A percentile compares a stretch with the other conserved stretches of the same genome.
These are phyloP conservation scores for Verticillium longisporum DNA, from an alignment of 2,329 filamentous ascomycete genomes.

Conservation along the genomic window DNA sequence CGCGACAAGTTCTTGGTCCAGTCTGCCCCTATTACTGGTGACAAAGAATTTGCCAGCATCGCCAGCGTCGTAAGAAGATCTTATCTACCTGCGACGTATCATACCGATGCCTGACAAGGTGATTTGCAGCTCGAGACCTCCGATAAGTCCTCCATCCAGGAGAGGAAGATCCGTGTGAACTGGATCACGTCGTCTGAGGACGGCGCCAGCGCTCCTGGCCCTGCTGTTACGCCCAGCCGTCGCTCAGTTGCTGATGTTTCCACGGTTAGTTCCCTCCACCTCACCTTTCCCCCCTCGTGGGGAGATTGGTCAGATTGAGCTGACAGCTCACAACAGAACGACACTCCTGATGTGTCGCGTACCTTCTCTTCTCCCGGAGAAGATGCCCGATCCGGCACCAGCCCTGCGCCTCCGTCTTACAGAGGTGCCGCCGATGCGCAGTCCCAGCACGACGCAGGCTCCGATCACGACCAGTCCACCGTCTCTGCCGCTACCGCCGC, in stretches of 20 bases:
- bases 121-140: slow-evolving; percentile 65
- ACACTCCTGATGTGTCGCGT: slow-evolving; percentile 37
- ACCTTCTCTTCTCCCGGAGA: slow-evolving; percentile 37
- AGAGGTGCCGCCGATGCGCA: slow-evolving; percentile 9
- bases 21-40: slow-evolving; percentile 74
- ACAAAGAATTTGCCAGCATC: slow-evolving; percentile 78
- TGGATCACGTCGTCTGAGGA: slow-evolving; percentile 57
- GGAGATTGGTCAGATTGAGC: not conserved
- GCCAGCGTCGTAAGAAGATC: slow-evolving; percentile 28
- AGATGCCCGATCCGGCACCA: slow-evolving; percentile 18
- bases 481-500: slow-evolving; percentile 37
- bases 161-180: slow-evolving; percentile 91
- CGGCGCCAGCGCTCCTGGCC: slow-evolving; percentile 31
- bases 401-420: slow-evolving; percentile 20
- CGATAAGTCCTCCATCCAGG: slow-evolving; percentile 72
- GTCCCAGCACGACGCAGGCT: slow-evolving; percentile 20
- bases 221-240: slow-evolving; percentile 33
- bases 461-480: slow-evolving; percentile 21
- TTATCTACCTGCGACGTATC: not conserved
- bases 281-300: not conserved
- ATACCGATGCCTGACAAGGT: slow-evolving; percentile 2
- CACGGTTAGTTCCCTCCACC: not conserved
- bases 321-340: slow-evolving; percentile 14
- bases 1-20: slow-evolving; percentile 98
- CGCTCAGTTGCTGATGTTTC: slow-evolving; percentile 26